phyloP scores from a whole-genome alignment of 2,329 filamentous ascomycete species.

The Xylariales sp. region DNA sequence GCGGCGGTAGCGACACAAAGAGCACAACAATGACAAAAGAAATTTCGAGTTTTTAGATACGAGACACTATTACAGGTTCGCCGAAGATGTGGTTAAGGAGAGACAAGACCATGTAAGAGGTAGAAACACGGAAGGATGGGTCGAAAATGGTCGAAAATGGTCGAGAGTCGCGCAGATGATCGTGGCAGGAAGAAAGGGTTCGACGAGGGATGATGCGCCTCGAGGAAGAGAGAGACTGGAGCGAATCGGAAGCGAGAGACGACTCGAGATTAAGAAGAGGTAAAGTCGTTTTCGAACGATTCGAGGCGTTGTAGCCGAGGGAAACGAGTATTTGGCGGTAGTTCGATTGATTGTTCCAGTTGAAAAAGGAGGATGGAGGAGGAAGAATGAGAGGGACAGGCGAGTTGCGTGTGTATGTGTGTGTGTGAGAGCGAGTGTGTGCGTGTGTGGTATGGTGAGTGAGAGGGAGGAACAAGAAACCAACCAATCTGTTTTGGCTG shows the following conservation, averaged over 20 bases:
- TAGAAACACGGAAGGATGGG: slow-evolving; percentile 34
- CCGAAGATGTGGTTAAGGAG: slow-evolving; percentile 33
- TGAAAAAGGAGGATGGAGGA: slow-evolving; percentile 44
- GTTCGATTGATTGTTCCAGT: slow-evolving; percentile 41
- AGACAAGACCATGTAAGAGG: slow-evolving; percentile 34
- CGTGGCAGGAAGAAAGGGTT: slow-evolving; percentile 38
- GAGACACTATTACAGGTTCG: slow-evolving; percentile 34
- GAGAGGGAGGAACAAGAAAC: slow-evolving; percentile 40
- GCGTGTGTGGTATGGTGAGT: slow-evolving; percentile 37
- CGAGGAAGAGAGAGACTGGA: slow-evolving; percentile 44
- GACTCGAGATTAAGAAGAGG: slow-evolving; percentile 42
- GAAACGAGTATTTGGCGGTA: slow-evolving; percentile 36
- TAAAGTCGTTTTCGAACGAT: slow-evolving; percentile 40
- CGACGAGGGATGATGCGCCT: slow-evolving; percentile 47
- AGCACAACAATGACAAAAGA: slow-evolving; percentile 45
- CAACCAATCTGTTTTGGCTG: slow-evolving; percentile 40
- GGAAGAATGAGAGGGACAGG: slow-evolving; percentile 38
- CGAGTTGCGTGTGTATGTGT: slow-evolving; percentile 31
- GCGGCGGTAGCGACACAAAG: slow-evolving; percentile 43
- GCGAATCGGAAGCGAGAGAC: slow-evolving; percentile 39
- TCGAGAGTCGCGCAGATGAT: slow-evolving; percentile 42
- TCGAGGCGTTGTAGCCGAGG: slow-evolving; percentile 40
- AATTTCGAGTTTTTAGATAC: slow-evolving; percentile 39
- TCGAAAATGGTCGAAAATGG: slow-evolving; percentile 29
- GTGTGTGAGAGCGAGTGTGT: slow-evolving; percentile 25